A percentile compares a stretch with the other conserved stretches of the same genome.
Conservation (phyloP, 192 early-diverging fungal genomes). For the Allomyces javanicus region DNA sequence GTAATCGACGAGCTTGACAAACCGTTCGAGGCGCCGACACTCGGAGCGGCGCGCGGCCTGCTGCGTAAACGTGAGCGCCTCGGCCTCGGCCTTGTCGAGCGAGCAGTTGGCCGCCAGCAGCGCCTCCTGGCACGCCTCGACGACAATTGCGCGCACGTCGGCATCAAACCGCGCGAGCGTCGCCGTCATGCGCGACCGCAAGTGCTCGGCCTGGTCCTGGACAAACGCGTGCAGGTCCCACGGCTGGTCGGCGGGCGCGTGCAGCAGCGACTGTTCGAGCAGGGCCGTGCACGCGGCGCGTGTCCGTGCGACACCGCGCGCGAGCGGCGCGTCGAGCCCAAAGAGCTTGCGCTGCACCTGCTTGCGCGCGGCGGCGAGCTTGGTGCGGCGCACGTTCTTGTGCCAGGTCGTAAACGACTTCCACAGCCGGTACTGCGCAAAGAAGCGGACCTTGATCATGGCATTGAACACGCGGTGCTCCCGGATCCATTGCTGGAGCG, state of each 20-base stretch:
- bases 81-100: background rate
- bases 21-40: slow-evolving; percentile 27
- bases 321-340: slow-evolving; percentile 17
- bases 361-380: slow-evolving; percentile 17
- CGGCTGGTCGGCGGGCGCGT: background rate
- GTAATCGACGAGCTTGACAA: slow-evolving; percentile 38
- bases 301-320: background rate
- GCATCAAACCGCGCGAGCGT: background rate
- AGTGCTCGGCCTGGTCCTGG: background rate
- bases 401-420: slow-evolving; percentile 37
- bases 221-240: background rate
- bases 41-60: slow-evolving; percentile 33
- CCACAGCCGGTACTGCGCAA: slow-evolving; percentile 30
- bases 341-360: slow-evolving; percentile 21
- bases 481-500: slow-evolving; percentile 25
- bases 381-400: slow-evolving; percentile 20
- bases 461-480: slow-evolving; percentile 30
- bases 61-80: slow-evolving; percentile 31
- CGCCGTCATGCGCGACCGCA: background rate
- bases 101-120: background rate
- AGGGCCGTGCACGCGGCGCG: background rate
- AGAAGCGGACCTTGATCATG: slow-evolving; percentile 30
- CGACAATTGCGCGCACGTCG: background rate
- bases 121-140: background rate
- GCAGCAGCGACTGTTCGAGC: background rate